Conservation (phyloP, 441 rosid genomes). For the Adansonia rubrostipa region DNA sequence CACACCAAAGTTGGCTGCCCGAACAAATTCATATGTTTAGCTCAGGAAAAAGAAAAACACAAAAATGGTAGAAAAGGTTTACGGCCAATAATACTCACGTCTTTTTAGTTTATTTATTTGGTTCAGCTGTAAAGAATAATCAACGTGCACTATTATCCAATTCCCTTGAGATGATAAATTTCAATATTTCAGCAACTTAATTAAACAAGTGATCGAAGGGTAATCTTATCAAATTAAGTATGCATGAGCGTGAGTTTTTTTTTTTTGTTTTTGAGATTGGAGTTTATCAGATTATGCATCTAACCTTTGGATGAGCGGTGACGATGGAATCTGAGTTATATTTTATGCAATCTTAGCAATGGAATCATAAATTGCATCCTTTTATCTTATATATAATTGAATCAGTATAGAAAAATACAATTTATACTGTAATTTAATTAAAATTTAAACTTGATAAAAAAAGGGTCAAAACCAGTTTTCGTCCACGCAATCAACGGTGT, state of each 20-base stretch:
- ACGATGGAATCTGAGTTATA: no score
- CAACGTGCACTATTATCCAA: background rate
- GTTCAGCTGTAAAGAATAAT: background rate
- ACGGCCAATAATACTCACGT: no score
- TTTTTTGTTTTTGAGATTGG: no score
- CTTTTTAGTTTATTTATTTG: no score
- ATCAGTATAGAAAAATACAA: background rate
- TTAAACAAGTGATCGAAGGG: no score
- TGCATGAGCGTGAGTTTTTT: background rate
- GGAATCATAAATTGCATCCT: no score
- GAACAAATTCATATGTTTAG: background rate
- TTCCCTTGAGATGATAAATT: background rate
- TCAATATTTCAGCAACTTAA: no score
- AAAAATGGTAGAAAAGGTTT: no score
- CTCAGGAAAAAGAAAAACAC: background rate
- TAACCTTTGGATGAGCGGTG: no score
- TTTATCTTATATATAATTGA: no score
- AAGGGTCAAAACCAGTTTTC: background rate
- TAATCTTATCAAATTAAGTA: background rate
- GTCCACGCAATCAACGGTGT: background rate
- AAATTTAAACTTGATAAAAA: background rate
- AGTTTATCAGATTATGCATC: no score
- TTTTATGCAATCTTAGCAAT: no score
- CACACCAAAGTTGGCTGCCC: conserved; percentile 2
- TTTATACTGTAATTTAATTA: background rate